A percentile compares a stretch with the other conserved stretches of the same genome.
Evolutionary conservation across 2,329 filamentous ascomycete species (phyloP).

Genomic region (Mycosphaerelloides madeirae): DNA sequence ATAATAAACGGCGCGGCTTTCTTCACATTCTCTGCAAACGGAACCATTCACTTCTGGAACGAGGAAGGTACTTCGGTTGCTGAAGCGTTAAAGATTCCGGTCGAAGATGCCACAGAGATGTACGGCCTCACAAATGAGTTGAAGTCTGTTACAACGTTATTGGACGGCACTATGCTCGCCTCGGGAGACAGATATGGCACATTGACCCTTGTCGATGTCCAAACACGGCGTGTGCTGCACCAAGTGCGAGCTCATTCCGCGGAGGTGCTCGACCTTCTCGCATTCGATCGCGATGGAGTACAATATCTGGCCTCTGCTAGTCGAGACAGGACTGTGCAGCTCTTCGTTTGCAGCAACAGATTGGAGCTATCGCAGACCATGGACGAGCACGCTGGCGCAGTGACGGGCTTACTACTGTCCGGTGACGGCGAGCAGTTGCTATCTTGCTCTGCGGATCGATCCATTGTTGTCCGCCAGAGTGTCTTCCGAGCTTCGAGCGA

Average conservation of each 20-base stretch:
- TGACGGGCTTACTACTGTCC: slow-evolving; percentile 71
- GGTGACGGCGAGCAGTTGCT: slow-evolving; percentile 63
- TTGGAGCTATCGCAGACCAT: slow-evolving; percentile 78
- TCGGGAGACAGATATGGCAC: slow-evolving; percentile 85
- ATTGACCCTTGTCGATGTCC: slow-evolving; percentile 55
- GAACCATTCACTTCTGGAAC: slow-evolving; percentile 78
- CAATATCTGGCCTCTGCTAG: slow-evolving; percentile 76
- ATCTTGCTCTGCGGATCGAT: slow-evolving; percentile 84
- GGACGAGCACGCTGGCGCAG: slow-evolving; percentile 83
- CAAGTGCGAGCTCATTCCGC: slow-evolving; percentile 81
- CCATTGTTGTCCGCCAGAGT: slow-evolving; percentile 75
- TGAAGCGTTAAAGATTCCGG: slow-evolving; percentile 56
- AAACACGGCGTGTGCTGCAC: slow-evolving; percentile 57
- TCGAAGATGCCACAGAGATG: slow-evolving; percentile 58
- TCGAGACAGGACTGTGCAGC: slow-evolving; percentile 84
- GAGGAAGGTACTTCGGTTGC: slow-evolving; percentile 63
- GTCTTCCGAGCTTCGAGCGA: slow-evolving; percentile 62
- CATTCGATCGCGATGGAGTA: slow-evolving; percentile 59
- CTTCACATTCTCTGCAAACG: slow-evolving; percentile 81
- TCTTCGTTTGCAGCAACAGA: slow-evolving; percentile 62
- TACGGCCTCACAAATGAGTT: slow-evolving; percentile 53
- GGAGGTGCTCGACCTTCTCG: slow-evolving; percentile 76
- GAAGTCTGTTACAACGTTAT: slow-evolving; percentile 55
- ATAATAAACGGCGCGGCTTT: slow-evolving; percentile 66
- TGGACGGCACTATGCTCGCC: slow-evolving; percentile 63